Percentiles rank a stretch among this genome's conserved stretches.
Conservation (phyloP, 441 rosid genomes). For the Erodium texanum region DNA sequence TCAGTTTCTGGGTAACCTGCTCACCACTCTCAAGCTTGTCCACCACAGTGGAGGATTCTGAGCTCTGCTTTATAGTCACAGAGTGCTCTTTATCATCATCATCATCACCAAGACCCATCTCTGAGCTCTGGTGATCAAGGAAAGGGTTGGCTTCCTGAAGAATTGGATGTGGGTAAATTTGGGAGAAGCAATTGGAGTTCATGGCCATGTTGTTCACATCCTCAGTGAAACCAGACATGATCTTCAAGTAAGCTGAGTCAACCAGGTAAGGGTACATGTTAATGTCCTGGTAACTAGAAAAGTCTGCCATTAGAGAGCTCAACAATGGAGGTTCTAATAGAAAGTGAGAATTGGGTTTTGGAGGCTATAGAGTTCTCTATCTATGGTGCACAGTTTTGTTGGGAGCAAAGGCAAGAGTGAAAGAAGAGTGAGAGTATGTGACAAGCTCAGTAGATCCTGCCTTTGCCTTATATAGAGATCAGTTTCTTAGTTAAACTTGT, state of each 20-base stretch:
- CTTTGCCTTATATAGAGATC: too few relatives aligned
- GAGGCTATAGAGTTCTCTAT: too few relatives aligned
- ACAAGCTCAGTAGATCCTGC: not conserved
- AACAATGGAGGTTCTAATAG: too few relatives aligned
- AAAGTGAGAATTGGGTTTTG: too few relatives aligned
- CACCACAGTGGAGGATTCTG: slow-evolving; percentile 2
- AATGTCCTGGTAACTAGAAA: not conserved
- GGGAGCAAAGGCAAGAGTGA: not conserved
- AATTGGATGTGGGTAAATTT: not conserved
- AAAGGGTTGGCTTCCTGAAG: not conserved
- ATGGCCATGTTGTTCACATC: not conserved
- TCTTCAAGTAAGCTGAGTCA: not conserved
- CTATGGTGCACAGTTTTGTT: not conserved
- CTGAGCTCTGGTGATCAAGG: not conserved
- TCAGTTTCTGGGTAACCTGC: slow-evolving; percentile 27
- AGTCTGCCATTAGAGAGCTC: slow-evolving; percentile 1
- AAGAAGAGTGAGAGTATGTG: not conserved
- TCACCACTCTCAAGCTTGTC: slow-evolving; percentile 6
- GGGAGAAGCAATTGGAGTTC: not conserved
- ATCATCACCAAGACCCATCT: not conserved
- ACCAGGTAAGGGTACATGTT: not conserved
- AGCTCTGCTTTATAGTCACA: not conserved
- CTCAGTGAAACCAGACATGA: slow-evolving; percentile 4
- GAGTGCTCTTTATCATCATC: not conserved
- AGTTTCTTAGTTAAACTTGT: too few relatives aligned